Conservation (phyloP, 139 green algal genomes). For the Dunaliella primolecta region DNA sequence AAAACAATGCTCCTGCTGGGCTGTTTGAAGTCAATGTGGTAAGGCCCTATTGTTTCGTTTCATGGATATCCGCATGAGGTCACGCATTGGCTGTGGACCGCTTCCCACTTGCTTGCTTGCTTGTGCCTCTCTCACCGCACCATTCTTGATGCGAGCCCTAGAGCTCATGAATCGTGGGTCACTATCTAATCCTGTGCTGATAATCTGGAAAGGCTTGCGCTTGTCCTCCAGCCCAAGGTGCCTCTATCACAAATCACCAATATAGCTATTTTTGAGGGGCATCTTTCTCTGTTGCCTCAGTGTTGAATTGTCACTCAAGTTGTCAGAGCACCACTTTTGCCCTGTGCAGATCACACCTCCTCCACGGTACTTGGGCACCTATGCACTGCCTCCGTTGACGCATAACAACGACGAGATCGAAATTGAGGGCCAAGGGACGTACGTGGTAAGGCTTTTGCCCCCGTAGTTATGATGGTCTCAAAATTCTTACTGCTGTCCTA, state of each 20-base stretch:
- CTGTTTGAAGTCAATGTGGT: conserved; percentile 43
- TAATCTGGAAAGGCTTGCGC: too few species aligned
- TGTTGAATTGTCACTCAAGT: neutral
- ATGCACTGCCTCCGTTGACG: conserved; percentile 50
- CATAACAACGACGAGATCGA: conserved; percentile 54
- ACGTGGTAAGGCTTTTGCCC: conserved; percentile 32
- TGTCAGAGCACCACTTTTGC: neutral
- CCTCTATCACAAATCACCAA: too few species aligned
- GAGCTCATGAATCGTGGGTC: too few species aligned
- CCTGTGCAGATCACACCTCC: conserved; percentile 9
- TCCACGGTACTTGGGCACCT: conserved; percentile 32
- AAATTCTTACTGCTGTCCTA: too few species aligned
- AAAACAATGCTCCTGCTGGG: conserved; percentile 25
- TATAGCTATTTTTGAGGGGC: too few species aligned
- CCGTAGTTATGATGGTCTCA: neutral
- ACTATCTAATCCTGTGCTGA: too few species aligned
- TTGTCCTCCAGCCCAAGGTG: too few species aligned
- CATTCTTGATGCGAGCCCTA: too few species aligned
- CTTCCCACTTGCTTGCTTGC: neutral
- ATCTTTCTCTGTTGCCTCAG: neutral
- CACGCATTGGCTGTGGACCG: neutral
- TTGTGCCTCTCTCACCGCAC: neutral
- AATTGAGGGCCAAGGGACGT: conserved; percentile 42
- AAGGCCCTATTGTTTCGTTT: too few species aligned
- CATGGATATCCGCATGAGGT: too few species aligned